Evolutionary conservation across 805 yeast species (phyloP), one percentile per base, ranked within the genome.

Genomic region (Metschnikowia lunata): DNA sequence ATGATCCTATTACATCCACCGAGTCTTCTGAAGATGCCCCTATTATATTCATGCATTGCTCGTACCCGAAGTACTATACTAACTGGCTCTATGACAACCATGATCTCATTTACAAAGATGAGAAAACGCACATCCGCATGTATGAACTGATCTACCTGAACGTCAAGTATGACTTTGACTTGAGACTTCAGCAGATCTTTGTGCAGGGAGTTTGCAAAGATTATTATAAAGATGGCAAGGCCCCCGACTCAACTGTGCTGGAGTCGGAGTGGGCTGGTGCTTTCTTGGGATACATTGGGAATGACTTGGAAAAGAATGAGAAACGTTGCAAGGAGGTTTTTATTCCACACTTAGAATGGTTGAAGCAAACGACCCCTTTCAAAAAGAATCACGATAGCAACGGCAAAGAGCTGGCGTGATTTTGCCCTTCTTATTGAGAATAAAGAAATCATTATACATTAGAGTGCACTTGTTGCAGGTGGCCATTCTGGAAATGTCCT

Each of bases 11-110:
- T 26, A 55, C 48, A 41, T 44, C 39, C 50, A 51, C 15, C 7
- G 43, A 47, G 11, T 37, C 26, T 53, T 54, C 41, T 40, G 46
- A 52, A 6, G 37, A 49, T n/a, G 47, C 46, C 36, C 55, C 43
- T 12, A 50, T 53, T 8, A 48, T 72, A 36, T 80, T 80, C 56
- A 73, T 79, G 76, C 86, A 80, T 59, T 61, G 80, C 48, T 76
- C 82, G 13, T 79, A 80, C 55, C 86, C 86, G 12, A 80, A 76
- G 49, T 63, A 59, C 50, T 52, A 45, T 45, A 45, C 57, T 33
- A 66, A 71, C 33, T 56, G 59, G 57, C 37, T 49, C 34, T 48
- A 50, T 42, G 48, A 51, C 37, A 52, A 49, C 42, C 47, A 52
- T 30, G 73, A 70, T 39, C 62, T 70, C 51, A 46, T 66, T 8